Conservation (phyloP, 306 rosid genomes). For the Amphicarpaea edgeworthii region DNA sequence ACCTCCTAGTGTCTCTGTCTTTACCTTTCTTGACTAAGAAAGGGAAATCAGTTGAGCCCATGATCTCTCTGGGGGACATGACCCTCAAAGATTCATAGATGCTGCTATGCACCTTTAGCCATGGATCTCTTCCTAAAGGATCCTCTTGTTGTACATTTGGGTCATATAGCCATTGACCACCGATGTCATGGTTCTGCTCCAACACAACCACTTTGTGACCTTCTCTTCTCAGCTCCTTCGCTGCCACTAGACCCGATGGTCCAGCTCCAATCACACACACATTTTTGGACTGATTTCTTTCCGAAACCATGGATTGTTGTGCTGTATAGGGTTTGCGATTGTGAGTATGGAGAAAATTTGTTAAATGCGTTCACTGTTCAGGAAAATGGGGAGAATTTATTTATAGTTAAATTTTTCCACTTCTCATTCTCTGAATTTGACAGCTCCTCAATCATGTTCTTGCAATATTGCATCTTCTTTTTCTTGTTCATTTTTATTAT, state of each 20-base stretch:
- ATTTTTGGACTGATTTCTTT: slow-evolving; percentile 43
- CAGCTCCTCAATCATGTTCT: no score
- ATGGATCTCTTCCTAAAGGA: slow-evolving; percentile 62
- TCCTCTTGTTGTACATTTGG: slow-evolving; percentile 65
- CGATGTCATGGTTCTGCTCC: slow-evolving; percentile 76
- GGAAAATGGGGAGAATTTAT: no score
- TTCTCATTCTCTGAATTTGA: no score
- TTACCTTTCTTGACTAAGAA: slow-evolving; percentile 65
- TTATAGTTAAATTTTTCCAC: no score
- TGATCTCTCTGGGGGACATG: slow-evolving; percentile 69
- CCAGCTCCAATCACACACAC: slow-evolving; percentile 89
- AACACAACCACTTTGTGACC: slow-evolving; percentile 70
- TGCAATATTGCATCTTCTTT: no score
- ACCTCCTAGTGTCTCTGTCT: slow-evolving; percentile 75
- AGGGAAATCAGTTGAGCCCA: slow-evolving; percentile 82
- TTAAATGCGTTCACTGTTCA: no score
- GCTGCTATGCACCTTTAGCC: slow-evolving; percentile 68
- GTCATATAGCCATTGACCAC: slow-evolving; percentile 89
- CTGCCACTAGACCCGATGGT: slow-evolving; percentile 77
- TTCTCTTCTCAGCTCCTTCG: slow-evolving; percentile 76
- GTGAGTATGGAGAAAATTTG: no score
- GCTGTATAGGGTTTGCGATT: no score
- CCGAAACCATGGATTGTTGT: slow-evolving; percentile 58
- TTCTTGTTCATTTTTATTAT: no score
- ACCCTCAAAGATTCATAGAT: slow-evolving; percentile 71